A percentile compares a stretch with the other conserved stretches of the same genome.
Conservation (phyloP, 495 filamentous ascomycete genomes). For the Hypoxylon trugodes region DNA sequence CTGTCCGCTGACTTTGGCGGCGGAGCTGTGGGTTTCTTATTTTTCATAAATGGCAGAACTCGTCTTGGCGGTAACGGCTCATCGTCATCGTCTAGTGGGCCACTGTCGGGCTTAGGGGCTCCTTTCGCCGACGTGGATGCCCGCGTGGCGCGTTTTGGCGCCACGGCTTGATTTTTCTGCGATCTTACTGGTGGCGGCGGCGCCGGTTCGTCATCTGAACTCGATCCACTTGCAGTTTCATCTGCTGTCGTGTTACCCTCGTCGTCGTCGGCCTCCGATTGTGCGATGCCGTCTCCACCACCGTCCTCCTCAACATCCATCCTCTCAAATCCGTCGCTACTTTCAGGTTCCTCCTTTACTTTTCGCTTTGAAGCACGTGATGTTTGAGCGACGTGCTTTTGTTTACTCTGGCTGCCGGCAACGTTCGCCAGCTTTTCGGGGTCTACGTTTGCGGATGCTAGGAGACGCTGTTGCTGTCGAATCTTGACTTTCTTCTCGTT, state of each 20-base stretch:
- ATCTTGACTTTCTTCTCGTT: slow-evolving; percentile 96
- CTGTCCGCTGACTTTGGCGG: slow-evolving; percentile 38
- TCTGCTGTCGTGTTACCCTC: slow-evolving; percentile 51
- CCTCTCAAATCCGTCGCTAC: slow-evolving; percentile 61
- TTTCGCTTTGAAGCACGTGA: slow-evolving; percentile 63
- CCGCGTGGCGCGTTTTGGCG: slow-evolving; percentile 18
- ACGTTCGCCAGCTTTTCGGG: slow-evolving; percentile 46
- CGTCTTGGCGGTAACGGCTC: slow-evolving; percentile 33
- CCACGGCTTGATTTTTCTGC: slow-evolving; percentile 21
- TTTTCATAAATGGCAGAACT: slow-evolving; percentile 46
- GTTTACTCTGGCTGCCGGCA: slow-evolving; percentile 18
- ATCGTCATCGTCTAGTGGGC: slow-evolving; percentile 29
- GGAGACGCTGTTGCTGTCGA: slow-evolving; percentile 76
- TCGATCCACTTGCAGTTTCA: slow-evolving; percentile 55
- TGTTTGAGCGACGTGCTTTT: slow-evolving; percentile 34
- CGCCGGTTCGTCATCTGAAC: slow-evolving; percentile 52
- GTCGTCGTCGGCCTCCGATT: slow-evolving; percentile 42
- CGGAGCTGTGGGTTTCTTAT: slow-evolving; percentile 33
- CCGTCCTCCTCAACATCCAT: slow-evolving; percentile 63
- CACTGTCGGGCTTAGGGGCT: slow-evolving; percentile 3
- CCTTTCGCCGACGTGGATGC: slow-evolving; percentile 39
- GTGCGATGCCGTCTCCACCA: slow-evolving; percentile 13
- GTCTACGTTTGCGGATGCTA: slow-evolving; percentile 68
- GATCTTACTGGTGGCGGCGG: slow-evolving; percentile 34
- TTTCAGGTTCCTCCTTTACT: slow-evolving; percentile 53